A percentile compares a stretch with the other conserved stretches of the same genome.
Conservation (phyloP, 2,329 filamentous ascomycete species). For the Clonostachys sp. region DNA sequence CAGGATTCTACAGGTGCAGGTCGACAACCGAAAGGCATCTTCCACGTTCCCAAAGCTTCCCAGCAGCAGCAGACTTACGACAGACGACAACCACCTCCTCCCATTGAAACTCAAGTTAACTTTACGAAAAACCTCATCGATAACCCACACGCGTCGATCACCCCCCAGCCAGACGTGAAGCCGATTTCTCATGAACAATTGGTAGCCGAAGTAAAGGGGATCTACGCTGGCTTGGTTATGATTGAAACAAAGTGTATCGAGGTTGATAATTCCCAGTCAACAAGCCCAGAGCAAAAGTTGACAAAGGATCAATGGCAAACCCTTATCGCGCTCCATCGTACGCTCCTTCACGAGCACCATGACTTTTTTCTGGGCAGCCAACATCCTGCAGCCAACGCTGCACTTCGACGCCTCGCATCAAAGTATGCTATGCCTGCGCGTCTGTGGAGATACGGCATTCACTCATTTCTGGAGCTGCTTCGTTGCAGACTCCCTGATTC, state of each 20-base stretch:
- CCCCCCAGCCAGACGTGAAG: slow-evolving; percentile 54
- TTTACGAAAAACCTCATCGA: neutral
- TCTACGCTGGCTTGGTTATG: slow-evolving; percentile 79
- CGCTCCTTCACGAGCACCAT: slow-evolving; percentile 75
- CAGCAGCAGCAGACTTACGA: neutral
- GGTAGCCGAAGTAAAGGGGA: slow-evolving; percentile 75
- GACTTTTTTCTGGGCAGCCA: slow-evolving; percentile 86
- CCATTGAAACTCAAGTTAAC: neutral
- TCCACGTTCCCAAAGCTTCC: neutral
- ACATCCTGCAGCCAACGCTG: slow-evolving; percentile 70
- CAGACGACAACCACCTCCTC: neutral
- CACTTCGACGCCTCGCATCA: slow-evolving; percentile 62
- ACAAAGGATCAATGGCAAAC: slow-evolving; percentile 77
- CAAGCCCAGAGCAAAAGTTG: slow-evolving; percentile 16
- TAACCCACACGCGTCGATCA: neutral
- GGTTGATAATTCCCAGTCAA: slow-evolving; percentile 61
- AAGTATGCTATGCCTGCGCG: slow-evolving; percentile 90
- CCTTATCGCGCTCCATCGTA: slow-evolving; percentile 76
- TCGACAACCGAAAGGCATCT: neutral
- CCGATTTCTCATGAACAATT: slow-evolving; percentile 75
- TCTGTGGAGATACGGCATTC: slow-evolving; percentile 93
- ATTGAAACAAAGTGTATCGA: slow-evolving; percentile 86
- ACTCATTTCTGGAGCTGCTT: slow-evolving; percentile 75
- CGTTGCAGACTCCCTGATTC: slow-evolving; percentile 70
- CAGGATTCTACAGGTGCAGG: slow-evolving; percentile 4